Evolutionary conservation across 805 yeast species (phyloP).

Genomic region (Yarrowia osloensis): DNA sequence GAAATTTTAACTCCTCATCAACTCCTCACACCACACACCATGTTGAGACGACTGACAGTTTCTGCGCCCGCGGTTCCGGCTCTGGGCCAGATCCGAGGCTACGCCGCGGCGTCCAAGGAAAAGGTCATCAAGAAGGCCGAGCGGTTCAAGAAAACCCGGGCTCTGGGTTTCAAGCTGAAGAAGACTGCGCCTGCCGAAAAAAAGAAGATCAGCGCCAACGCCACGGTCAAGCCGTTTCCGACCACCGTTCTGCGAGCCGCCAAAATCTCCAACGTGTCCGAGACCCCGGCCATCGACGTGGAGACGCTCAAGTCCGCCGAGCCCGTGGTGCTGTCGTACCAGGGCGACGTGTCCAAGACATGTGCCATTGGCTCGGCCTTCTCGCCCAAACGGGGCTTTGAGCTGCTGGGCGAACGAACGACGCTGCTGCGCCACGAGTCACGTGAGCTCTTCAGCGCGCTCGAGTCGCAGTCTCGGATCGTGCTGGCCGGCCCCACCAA

Average conservation of each 20-base stretch:
- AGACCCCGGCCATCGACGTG: neutral
- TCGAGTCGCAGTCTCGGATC: neutral
- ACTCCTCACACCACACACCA: neutral
- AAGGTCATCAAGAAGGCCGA: neutral
- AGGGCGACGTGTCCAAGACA: neutral
- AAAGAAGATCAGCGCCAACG: neutral
- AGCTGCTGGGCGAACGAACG: conserved; percentile 21
- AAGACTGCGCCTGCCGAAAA: conserved; percentile 16
- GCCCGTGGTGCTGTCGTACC: neutral
- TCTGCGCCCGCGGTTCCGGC: neutral
- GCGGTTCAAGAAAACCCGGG: neutral
- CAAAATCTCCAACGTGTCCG: neutral
- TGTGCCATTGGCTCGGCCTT: neutral
- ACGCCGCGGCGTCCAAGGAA: conserved; percentile 2
- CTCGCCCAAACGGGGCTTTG: conserved; percentile 23
- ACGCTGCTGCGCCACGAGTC: conserved; percentile 21
- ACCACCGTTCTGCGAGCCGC: neutral
- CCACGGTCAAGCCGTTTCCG: conserved; percentile 6
- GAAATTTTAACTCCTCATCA: neutral
- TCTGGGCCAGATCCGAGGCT: conserved; percentile 8
- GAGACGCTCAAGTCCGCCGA: neutral
- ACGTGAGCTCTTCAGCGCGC: neutral
- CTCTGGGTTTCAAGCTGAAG: conserved; percentile 25
- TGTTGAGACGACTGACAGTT: conserved; percentile 1
- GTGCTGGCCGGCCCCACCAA: neutral